Percentiles rank a stretch among this genome's conserved stretches.
phyloP scores from a whole-genome alignment of 345 rosid species.

The Boechera stricta region DNA sequence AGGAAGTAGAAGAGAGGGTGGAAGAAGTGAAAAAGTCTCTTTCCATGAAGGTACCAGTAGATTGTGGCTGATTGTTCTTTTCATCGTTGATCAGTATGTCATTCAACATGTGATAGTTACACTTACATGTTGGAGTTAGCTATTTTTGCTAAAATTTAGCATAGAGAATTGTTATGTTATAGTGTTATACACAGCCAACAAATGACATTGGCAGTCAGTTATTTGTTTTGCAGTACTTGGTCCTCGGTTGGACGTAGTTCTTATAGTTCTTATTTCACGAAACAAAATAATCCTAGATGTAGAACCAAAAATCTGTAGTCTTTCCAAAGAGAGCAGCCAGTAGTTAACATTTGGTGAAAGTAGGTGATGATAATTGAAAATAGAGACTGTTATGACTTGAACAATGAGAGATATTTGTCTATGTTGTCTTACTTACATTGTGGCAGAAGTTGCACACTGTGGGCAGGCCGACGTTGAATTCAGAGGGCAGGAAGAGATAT shows the following conservation, averaged over 20 bases:
- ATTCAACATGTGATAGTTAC: slow-evolving; percentile 4
- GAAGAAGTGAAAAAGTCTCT: slow-evolving; percentile 86
- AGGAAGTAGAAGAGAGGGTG: slow-evolving; percentile 78
- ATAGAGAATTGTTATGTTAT: background rate
- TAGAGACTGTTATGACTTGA: slow-evolving; percentile 15
- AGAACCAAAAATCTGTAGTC: background rate
- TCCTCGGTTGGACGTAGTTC: slow-evolving; percentile 2
- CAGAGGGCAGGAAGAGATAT: slow-evolving; percentile 90
- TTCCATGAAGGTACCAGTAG: slow-evolving; percentile 81
- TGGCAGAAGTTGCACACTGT: slow-evolving; percentile 99
- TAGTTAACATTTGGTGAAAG: slow-evolving; percentile 5
- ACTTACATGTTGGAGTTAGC: background rate
- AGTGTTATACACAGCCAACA: background rate
- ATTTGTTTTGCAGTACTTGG: background rate
- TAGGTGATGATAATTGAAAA: slow-evolving; percentile 1
- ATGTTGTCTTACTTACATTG: slow-evolving; percentile 93
- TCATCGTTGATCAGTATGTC: background rate
- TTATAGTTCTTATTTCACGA: background rate
- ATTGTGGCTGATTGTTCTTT: slow-evolving; percentile 48
- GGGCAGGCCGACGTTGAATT: slow-evolving; percentile 80
- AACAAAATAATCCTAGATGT: background rate
- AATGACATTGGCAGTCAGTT: slow-evolving; percentile 5
- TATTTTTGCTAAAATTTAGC: background rate
- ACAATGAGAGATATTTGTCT: slow-evolving; percentile 50
- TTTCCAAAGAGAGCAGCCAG: slow-evolving; percentile 6